Percentiles rank a stretch among this genome's conserved stretches.
Conservation (phyloP, 2,329 filamentous ascomycete species). For the Chaetomiaceae sp. region DNA sequence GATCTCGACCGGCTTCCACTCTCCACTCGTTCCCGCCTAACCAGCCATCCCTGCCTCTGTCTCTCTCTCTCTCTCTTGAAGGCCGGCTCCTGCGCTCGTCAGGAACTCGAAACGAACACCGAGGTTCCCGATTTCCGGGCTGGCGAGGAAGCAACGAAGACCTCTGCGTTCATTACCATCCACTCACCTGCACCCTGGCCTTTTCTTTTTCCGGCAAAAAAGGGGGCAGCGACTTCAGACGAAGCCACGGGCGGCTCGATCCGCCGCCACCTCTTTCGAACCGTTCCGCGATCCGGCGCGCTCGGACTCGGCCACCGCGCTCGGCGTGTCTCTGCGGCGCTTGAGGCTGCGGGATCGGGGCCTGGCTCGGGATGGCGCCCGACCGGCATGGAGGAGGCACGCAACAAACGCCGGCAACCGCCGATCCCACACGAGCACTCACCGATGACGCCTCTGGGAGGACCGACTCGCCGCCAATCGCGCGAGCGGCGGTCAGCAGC, state of each 20-base stretch:
- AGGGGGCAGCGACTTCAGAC: background rate
- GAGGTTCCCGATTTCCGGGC: slow-evolving; percentile 10
- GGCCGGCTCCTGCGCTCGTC: slow-evolving; percentile 14
- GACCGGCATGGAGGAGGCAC: slow-evolving; percentile 17
- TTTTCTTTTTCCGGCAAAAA: too few relatives aligned
- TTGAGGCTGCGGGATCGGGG: background rate
- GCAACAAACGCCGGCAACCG: slow-evolving; percentile 8
- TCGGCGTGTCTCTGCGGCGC: background rate
- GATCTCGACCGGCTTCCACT: slow-evolving; percentile 11
- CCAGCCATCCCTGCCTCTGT: slow-evolving; percentile 13
- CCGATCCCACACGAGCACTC: slow-evolving; percentile 6
- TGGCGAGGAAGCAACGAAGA: background rate
- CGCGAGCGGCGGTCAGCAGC: slow-evolving; percentile 14
- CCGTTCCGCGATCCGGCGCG: slow-evolving; percentile 5
- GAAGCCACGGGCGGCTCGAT: slow-evolving; percentile 5
- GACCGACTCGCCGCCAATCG: slow-evolving; percentile 17
- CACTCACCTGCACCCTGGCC: too few relatives aligned
- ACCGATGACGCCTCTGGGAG: slow-evolving; percentile 8
- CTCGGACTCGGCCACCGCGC: slow-evolving; percentile 2
- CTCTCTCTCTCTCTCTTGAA: slow-evolving; percentile 10
- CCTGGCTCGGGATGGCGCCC: slow-evolving; percentile 25
- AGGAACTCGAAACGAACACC: slow-evolving; percentile 9
- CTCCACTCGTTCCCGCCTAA: slow-evolving; percentile 7
- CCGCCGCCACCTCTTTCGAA: slow-evolving; percentile 3
- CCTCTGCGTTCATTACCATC: background rate